Evolutionary conservation across 495 filamentous ascomycete species (phyloP).

Genomic region (Echria macrotheca): DNA sequence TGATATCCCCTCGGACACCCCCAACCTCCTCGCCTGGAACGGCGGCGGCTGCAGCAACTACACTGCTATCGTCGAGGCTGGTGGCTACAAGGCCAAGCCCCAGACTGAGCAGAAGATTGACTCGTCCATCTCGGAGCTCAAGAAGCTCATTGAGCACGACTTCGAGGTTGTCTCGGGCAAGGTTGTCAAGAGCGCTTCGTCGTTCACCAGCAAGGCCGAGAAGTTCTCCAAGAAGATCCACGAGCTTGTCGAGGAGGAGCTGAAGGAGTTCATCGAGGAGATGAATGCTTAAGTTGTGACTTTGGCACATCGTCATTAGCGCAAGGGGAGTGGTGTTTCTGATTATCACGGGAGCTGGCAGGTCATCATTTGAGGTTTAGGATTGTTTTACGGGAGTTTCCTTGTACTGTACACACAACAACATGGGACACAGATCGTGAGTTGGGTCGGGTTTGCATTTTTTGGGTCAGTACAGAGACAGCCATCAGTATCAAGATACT

Average conservation of each 20-base stretch:
- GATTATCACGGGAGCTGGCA: constrained; percentile 17
- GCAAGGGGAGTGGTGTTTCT: constrained; percentile 9
- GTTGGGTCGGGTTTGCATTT: constrained; percentile 22
- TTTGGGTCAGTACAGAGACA: no score
- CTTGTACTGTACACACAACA: constrained; percentile 39
- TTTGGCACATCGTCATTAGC: constrained; percentile 13
- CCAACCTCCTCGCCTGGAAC: constrained; percentile 94
- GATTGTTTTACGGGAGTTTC: constrained; percentile 26
- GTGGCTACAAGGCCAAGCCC: constrained; percentile 50
- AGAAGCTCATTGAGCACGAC: constrained; percentile 57
- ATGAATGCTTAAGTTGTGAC: constrained; percentile 33
- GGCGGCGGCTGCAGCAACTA: constrained; percentile 92
- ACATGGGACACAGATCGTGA: constrained; percentile 18
- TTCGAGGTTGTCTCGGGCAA: constrained; percentile 50
- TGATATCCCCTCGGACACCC: constrained; percentile 80
- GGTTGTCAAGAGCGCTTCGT: constrained; percentile 43
- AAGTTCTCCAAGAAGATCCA: constrained; percentile 50
- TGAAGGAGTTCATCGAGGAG: constrained; percentile 64
- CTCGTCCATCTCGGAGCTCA: constrained; percentile 44
- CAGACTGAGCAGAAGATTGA: constrained; percentile 25
- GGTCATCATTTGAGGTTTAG: constrained; percentile 19
- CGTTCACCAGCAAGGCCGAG: constrained; percentile 42
- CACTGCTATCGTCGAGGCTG: constrained; percentile 68
- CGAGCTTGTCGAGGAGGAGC: constrained; percentile 55
- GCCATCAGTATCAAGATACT: constrained; percentile 13